These are phyloP conservation scores for Apiospora pterosperma DNA, from an alignment of 2,329 filamentous ascomycete species.

Conservation along the genomic window DNA sequence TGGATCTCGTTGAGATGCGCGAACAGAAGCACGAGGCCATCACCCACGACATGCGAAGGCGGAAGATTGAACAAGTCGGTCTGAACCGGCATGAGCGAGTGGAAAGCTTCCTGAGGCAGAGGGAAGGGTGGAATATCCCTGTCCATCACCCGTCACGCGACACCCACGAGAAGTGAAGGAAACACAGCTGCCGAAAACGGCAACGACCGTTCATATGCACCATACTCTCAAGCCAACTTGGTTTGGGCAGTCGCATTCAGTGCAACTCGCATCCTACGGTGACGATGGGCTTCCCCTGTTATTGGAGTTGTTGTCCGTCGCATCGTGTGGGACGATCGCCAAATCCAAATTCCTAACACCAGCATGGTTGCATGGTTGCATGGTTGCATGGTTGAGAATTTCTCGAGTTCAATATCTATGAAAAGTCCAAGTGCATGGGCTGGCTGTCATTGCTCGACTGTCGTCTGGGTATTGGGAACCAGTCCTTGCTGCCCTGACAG, in stretches of 20 bases:
- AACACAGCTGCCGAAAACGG: no score
- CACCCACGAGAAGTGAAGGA: neutral
- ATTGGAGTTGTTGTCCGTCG: neutral
- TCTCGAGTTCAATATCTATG: neutral
- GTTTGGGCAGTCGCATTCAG: neutral
- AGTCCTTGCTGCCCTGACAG: neutral
- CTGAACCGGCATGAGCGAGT: slow-evolving; percentile 64
- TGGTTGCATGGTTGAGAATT: neutral
- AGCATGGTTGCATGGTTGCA: neutral
- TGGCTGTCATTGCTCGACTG: neutral
- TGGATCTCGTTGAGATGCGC: slow-evolving; percentile 62
- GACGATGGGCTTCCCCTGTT: neutral
- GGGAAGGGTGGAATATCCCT: slow-evolving; percentile 46
- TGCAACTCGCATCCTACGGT: neutral
- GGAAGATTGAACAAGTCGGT: slow-evolving; percentile 49
- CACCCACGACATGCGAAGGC: slow-evolving; percentile 53
- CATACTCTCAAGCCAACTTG: no score
- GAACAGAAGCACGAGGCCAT: slow-evolving; percentile 65
- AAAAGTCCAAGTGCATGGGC: neutral
- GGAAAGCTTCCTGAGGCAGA: slow-evolving; percentile 70
- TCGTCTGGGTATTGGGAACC: no score
- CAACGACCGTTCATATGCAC: no score
- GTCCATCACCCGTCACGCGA: neutral
- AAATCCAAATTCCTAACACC: neutral
- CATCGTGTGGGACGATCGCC: neutral